phyloP scores from a whole-genome alignment of 768 basidiomycete genomes.

The Amanita molliuscula region DNA sequence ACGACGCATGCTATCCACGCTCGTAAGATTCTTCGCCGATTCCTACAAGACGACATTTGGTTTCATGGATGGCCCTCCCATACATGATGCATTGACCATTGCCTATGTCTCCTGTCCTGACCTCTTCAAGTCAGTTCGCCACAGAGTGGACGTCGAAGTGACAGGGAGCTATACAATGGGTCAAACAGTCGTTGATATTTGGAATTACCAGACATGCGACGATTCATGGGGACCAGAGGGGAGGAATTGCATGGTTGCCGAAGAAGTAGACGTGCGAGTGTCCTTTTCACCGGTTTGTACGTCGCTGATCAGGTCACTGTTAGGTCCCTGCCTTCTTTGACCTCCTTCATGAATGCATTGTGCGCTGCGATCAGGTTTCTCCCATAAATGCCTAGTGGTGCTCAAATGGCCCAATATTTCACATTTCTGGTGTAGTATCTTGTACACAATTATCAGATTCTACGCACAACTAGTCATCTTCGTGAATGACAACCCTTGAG shows the following conservation, averaged over 20 bases:
- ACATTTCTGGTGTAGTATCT: background rate
- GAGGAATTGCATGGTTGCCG: conserved; percentile 68
- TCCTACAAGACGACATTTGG: conserved; percentile 66
- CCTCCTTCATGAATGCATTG: conserved; percentile 50
- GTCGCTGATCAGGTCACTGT: background rate
- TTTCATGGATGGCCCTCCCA: conserved; percentile 79
- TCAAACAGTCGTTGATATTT: conserved; percentile 75
- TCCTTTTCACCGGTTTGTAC: background rate
- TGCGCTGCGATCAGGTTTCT: conserved; percentile 35
- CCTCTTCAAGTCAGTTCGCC: conserved; percentile 51
- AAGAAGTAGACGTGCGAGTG: conserved; percentile 51
- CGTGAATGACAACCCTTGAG: conserved; percentile 36
- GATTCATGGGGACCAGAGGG: conserved; percentile 64
- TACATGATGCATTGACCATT: conserved; percentile 80
- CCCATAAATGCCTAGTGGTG: background rate
- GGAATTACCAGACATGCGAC: conserved; percentile 48
- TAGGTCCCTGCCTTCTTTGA: conserved; percentile 61
- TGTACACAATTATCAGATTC: background rate
- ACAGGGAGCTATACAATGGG: conserved; percentile 56
- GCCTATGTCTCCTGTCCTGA: conserved; percentile 65
- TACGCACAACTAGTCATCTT: conserved; percentile 33
- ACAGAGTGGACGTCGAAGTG: conserved; percentile 78
- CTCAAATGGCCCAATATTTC: background rate
- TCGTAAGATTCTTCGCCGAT: conserved; percentile 66
- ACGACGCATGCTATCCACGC: conserved; percentile 62